Evolutionary conservation across 179 eudicot genomes (phyloP), one percentile per base, ranked within the genome.

Genomic region (Carnegiea gigantea): DNA sequence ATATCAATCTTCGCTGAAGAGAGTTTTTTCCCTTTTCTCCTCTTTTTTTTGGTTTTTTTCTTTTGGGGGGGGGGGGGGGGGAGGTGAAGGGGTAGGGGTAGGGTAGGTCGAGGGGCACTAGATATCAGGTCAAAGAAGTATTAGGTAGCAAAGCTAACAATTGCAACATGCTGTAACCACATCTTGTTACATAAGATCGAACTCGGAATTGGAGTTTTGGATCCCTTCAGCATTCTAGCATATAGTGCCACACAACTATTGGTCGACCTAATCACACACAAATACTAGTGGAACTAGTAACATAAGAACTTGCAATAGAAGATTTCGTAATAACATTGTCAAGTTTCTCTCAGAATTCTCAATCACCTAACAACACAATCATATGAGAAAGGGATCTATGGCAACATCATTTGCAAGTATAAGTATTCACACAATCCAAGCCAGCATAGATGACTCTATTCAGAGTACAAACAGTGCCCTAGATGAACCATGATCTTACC

Each of bases 1-100:
- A 76, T 33, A 80, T 83, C 77, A 88, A 77, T 72, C 59, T 79
- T 75, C 15, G 30, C 21, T 40, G 71, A 65, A 75, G 36, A 20
- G 30, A 36, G 9, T 17, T 18, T 30, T 18, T 8, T 1, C 73
- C 43, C 21, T 33, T 33, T 2, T 33, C 4, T 4, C 3, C 57
- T 17, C 7, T 51, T 51, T 51, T 48, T 13, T 49, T 13, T 6
- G 14, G 9, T 49, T 49, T 49, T 49, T 49, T 9, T 30, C 13
- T 3, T 49, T 13, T 3, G 53, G 53, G 14, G 6, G 0, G 36
- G 53, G 30, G 30, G 57, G 57, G 57, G 8, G 57, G 67, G 62
- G 48, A 0, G 9, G 44, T 3, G 44, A 40, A 40, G 20, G 57
- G 18, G 57, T 40, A 0, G 57, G 57, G 53, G 53, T 7, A 12